Evolutionary conservation across 108 stramenopile species (phyloP).

Genomic region (Skeletonema grethae): DNA sequence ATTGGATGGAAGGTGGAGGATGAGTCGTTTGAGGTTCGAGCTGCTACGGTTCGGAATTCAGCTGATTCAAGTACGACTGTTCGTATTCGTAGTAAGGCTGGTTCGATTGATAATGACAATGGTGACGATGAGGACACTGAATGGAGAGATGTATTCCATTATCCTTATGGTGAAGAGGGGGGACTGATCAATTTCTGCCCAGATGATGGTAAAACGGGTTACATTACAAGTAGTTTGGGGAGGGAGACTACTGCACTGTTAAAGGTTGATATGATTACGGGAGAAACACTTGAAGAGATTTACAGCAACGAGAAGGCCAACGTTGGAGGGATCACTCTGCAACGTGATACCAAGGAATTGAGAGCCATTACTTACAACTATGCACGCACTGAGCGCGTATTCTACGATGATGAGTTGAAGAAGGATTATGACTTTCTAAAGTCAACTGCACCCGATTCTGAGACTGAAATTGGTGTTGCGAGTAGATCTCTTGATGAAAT

Average conservation of each 20-base stretch:
- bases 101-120: conserved; percentile 1
- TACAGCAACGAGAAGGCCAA: conserved; percentile 60
- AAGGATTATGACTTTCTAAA: conserved; percentile 54
- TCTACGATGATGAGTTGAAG: conserved; percentile 63
- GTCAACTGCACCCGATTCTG: conserved; percentile 39
- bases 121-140: conserved; percentile 25
- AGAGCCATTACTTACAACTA: conserved; percentile 60
- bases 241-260: conserved; percentile 68
- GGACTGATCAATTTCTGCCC: conserved; percentile 57
- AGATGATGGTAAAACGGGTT: conserved; percentile 54
- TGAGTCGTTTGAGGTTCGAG: conserved; percentile 50
- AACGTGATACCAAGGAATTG: conserved; percentile 67
- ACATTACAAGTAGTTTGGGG: conserved; percentile 52
- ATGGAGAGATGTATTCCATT: conserved; percentile 60
- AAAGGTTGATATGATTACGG: conserved; percentile 63
- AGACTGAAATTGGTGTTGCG: conserved; percentile 47
- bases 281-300: conserved; percentile 57
- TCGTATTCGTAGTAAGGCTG: conserved; percentile 39
- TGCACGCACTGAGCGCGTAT: conserved; percentile 59
- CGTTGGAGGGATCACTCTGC: conserved; percentile 56
- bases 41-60: conserved; percentile 49
- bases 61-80: conserved; percentile 52
- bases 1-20: conserved; percentile 61
- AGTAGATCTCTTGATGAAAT: conserved; percentile 56
- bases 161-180: conserved; percentile 66